Conservation (phyloP, 2,329 filamentous ascomycete species). For the Fusarium sp. region DNA sequence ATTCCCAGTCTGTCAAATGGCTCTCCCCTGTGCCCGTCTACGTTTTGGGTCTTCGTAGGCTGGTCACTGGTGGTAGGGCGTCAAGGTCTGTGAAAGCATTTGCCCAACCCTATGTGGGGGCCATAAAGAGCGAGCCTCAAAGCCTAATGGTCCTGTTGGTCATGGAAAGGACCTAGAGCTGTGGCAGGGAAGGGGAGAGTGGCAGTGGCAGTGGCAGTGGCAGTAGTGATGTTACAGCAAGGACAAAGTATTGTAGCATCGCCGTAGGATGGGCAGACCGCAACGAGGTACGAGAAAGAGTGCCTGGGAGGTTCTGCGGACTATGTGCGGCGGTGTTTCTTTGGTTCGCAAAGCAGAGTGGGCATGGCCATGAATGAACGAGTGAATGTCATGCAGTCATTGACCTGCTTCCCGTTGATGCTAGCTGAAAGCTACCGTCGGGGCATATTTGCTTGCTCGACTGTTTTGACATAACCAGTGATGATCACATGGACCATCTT, state of each 20-base stretch:
- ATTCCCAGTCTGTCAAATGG: slow-evolving; percentile 25
- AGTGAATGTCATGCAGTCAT: slow-evolving; percentile 40
- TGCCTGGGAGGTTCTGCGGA: not conserved
- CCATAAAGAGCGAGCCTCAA: slow-evolving; percentile 27
- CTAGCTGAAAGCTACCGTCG: slow-evolving; percentile 14
- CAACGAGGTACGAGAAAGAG: slow-evolving; percentile 12
- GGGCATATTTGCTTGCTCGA: slow-evolving; percentile 26
- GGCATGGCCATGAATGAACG: slow-evolving; percentile 21
- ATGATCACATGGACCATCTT: slow-evolving; percentile 39
- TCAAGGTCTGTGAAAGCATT: slow-evolving; percentile 27
- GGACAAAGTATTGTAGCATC: slow-evolving; percentile 20
- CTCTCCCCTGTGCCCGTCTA: slow-evolving; percentile 11
- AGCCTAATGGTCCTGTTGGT: slow-evolving; percentile 20
- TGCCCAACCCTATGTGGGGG: slow-evolving; percentile 37
- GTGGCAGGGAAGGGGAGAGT: slow-evolving; percentile 9
- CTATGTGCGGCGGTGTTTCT: not conserved
- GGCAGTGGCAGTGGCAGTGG: not conserved
- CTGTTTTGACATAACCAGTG: slow-evolving; percentile 29
- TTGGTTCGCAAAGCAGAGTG: not conserved
- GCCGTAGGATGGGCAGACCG: slow-evolving; percentile 5
- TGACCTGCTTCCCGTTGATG: slow-evolving; percentile 27
- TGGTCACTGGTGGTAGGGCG: slow-evolving; percentile 26
- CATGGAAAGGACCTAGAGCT: slow-evolving; percentile 37
- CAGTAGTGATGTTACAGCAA: slow-evolving; percentile 15
- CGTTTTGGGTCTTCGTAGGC: slow-evolving; percentile 12